phyloP scores from a whole-genome alignment of 202 grass and related monocot genomes.

The Musa balbisiana region DNA sequence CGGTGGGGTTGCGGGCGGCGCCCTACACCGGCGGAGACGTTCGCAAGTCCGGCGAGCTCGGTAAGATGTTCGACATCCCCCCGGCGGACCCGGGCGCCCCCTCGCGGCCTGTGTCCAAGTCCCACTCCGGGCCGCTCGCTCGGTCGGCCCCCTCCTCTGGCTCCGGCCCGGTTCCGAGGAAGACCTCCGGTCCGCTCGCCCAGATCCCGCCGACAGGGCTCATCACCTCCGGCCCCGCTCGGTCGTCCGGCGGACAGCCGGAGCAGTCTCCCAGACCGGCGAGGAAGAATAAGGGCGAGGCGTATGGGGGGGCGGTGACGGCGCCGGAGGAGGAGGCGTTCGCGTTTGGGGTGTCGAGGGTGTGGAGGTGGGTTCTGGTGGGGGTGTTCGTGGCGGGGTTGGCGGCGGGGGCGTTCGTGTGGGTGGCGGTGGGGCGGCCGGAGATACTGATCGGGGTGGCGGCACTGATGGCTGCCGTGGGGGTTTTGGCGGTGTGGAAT shows the following conservation, averaged over 20 bases:
- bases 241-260: conserved; percentile 6
- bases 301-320: conserved; percentile 1
- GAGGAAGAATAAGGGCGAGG: conserved; percentile 27
- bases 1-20: conserved; percentile 39
- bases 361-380: conserved; percentile 51
- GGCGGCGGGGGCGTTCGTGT: conserved; percentile 47
- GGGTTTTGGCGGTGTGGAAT: conserved; percentile 45
- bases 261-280: conserved; percentile 22
- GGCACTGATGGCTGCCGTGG: conserved; percentile 24
- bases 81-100: background rate
- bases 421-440: conserved; percentile 35
- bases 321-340: conserved; percentile 18
- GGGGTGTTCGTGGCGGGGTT: conserved; percentile 37
- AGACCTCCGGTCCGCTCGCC: conserved; percentile 17
- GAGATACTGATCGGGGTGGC: conserved; percentile 40
- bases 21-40: conserved; percentile 87
- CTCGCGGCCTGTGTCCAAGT: conserved; percentile 29
- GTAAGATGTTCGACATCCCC: conserved; percentile 83
- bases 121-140: conserved; percentile 44
- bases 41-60: conserved; percentile 63
- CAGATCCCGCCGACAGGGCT: conserved; percentile 17
- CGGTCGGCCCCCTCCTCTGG: conserved; percentile 39
- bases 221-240: conserved; percentile 9
- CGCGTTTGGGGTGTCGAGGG: conserved; percentile 42
- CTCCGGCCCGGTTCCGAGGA: conserved; percentile 1